Base-by-base conservation (phyloP, 2,329 filamentous ascomycete species). In the Botryosphaeria agaves region DNA sequence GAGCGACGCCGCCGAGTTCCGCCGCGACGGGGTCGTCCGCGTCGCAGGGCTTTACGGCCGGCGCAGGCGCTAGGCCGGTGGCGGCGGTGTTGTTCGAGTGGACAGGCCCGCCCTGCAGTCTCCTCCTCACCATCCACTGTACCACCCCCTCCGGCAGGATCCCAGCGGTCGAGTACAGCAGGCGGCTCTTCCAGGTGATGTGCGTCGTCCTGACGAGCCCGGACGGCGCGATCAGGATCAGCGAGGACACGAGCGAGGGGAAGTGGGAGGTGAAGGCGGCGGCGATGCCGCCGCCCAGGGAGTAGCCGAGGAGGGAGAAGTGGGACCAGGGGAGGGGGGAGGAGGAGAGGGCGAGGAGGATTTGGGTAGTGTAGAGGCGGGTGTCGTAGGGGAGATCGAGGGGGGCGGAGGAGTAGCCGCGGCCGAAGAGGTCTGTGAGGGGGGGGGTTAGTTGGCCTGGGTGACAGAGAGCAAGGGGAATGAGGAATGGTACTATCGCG, bases 271-370 rank as follows among this genome's bases (percentile, higher is more conserved):
- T 67, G 45, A 89, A 87, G 14, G 72, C 63, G 7, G 71, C 72
- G 1, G 69, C 65, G 24, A 91, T 66, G 9, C 76, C 78, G 20
- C 82, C 83, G 27, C 83, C 82, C 0, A 92, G 62, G 0, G 77
- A 84, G 50, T 89, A 91, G 2, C 82, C 83, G 3, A 84, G 55
- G 5, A 91, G 55, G 36, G 72, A 69, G 49, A 89, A 87, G 31
- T 61, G 62, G 0, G 69, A 74, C 78, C 78, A 84, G 9, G 70
- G 41, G 3, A 87, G 55, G 0, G 69, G 61, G 2, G 78, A 84
- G 1, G 78, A 83, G 16, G 69, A 63, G 7, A 87, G 56, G 9
- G 66, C 77, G 17, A 80, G 64, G 24, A 83, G 61, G 32, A 83
- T 73, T 50, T 87, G 78, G 3, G 72, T 65, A 3, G 68, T 63